A percentile compares a stretch with the other conserved stretches of the same genome.
Conservation (phyloP, 2,329 filamentous ascomycete genomes). For the Xylaria sp. region DNA sequence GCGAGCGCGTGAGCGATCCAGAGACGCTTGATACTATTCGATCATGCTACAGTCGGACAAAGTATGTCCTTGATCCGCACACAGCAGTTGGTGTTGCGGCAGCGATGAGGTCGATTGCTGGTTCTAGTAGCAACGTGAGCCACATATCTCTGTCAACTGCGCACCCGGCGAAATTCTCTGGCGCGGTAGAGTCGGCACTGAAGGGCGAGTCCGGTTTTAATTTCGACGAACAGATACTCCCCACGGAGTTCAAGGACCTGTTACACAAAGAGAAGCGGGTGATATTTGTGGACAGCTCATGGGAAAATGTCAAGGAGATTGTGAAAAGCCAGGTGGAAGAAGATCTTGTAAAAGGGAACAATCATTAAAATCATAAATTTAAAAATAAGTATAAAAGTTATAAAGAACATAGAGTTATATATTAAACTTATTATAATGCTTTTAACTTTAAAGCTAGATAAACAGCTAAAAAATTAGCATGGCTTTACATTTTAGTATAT, state of each 20-base stretch:
- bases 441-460: too few relatives aligned
- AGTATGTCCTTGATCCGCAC: constrained; percentile 92
- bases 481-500: too few relatives aligned
- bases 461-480: too few relatives aligned
- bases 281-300: constrained; percentile 74
- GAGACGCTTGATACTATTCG: constrained; percentile 77
- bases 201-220: constrained; percentile 76
- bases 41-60: constrained; percentile 59
- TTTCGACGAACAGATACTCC: constrained; percentile 80
- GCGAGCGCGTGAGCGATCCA: constrained; percentile 75
- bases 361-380: too few relatives aligned
- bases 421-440: too few relatives aligned
- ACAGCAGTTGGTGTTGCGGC: constrained; percentile 87
- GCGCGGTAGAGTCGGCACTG: constrained; percentile 84
- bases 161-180: constrained; percentile 94
- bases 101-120: constrained; percentile 73
- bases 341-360: constrained; percentile 52
- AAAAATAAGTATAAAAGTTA: too few relatives aligned
- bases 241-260: constrained; percentile 82
- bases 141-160: constrained; percentile 92
- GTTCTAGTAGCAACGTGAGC: constrained; percentile 62
- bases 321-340: constrained; percentile 78
- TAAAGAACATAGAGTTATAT: too few relatives aligned
- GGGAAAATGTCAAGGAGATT: constrained; percentile 79
- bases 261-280: constrained; percentile 81